phyloP scores from a whole-genome alignment of 768 basidiomycete species.

The Tricholoma matsutake region DNA sequence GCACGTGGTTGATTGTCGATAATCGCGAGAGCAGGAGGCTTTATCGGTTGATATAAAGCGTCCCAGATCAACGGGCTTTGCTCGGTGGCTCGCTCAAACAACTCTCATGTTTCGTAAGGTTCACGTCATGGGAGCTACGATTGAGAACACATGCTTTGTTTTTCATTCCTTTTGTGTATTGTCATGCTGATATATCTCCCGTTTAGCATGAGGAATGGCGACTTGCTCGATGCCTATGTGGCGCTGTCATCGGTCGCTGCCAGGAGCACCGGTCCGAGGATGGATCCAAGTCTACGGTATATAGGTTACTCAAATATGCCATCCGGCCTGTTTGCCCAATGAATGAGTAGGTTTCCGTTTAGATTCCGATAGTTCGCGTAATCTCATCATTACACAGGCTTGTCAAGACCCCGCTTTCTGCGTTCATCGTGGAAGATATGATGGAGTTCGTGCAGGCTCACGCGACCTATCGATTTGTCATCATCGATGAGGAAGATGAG shows the following conservation, averaged over 20 bases:
- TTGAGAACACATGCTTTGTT: constrained; percentile 63
- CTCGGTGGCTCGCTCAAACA: constrained; percentile 69
- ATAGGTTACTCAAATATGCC: constrained; percentile 81
- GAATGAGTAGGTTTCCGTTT: constrained; percentile 55
- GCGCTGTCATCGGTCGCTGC: constrained; percentile 74
- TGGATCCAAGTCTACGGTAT: constrained; percentile 39
- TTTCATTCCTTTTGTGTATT: constrained; percentile 12
- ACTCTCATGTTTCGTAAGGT: constrained; percentile 74
- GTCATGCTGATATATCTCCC: constrained; percentile 7
- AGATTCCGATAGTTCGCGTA: not conserved
- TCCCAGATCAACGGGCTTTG: constrained; percentile 63
- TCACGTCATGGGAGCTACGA: constrained; percentile 84
- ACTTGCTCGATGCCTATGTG: constrained; percentile 73
- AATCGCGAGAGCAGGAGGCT: constrained; percentile 27
- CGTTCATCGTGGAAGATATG: constrained; percentile 93
- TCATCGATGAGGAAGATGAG: constrained; percentile 86
- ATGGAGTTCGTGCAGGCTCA: constrained; percentile 88
- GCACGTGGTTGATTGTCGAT: constrained; percentile 19
- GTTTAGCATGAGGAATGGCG: constrained; percentile 62
- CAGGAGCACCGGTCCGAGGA: constrained; percentile 44
- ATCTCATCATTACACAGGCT: constrained; percentile 27
- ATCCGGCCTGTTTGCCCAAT: constrained; percentile 65
- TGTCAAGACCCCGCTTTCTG: constrained; percentile 64
- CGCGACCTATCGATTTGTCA: constrained; percentile 87
- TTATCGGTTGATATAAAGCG: constrained; percentile 91